Base-by-base conservation (phyloP, 192 early-diverging fungal genomes). In the Mortierella alpina region DNA sequence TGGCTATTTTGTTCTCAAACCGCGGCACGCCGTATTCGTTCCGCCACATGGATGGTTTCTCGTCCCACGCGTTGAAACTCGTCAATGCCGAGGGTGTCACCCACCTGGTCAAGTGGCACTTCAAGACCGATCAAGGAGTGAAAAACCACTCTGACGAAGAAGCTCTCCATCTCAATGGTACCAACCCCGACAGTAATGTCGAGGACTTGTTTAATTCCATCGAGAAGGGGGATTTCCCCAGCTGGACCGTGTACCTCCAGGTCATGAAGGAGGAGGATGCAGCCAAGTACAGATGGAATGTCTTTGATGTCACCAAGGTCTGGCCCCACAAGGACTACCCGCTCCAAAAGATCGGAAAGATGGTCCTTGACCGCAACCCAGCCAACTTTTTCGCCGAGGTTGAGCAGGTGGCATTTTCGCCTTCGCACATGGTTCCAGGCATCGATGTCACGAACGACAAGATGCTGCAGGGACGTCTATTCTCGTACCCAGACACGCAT, bases 41-140 rank as follows among this genome's bases (percentile, higher is more conserved):
- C 86, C 91, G 95, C 60, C 88, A 92, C 84, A 94, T 96, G 90
- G 87, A 94, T 83, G 95, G 93, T 45, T 96, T 88, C 84, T 92
- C 90, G 39, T 92, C 90, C 66, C 94, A 96, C 81, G 88, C 93
- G 31, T 85, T 93, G 63, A 91, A 91, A 70, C 84, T 95, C 39
- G 91, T 96, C 60, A 87, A 91, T 73, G 84, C 82, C 47, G 72
- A 91, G 41, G 95, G 93, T 47, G 82, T 89, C 45, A 86, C 83
- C 82, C 83, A 84, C 42, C 93, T 93, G 59, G 93, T 93, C 87
- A 96, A 96, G 87, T 94, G 93, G 90, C 95, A 96, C 86, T 94
- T 90, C 86, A 91, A 88, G 73, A 92, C 93, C 59, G 86, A 92
- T 73, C 91, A 91, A 73, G 95, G 95, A 42, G 88, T 91, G 85